Percentiles rank a stretch among this genome's conserved stretches.
These are phyloP conservation scores for Penicillium sp. DNA, from an alignment of 2,329 filamentous ascomycete species.

Conservation along the genomic window DNA sequence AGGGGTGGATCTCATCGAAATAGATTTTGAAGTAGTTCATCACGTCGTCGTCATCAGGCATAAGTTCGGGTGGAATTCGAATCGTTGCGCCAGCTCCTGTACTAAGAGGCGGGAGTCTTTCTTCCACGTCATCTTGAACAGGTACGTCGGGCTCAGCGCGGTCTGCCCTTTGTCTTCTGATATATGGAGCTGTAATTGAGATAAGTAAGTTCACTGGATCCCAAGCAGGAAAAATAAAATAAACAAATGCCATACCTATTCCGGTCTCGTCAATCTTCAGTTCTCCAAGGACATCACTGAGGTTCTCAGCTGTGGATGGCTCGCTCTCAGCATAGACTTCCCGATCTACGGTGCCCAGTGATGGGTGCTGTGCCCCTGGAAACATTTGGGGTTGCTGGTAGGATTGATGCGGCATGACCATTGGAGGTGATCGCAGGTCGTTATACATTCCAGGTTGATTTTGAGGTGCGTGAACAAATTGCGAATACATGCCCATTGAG, in stretches of 20 bases:
- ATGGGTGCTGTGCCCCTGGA: constrained; percentile 29
- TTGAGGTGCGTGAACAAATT: constrained; percentile 38
- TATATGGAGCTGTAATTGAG: constrained; percentile 71
- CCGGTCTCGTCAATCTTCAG: constrained; percentile 86
- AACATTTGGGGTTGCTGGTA: constrained; percentile 36
- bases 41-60: constrained; percentile 84
- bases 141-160: constrained; percentile 58
- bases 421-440: constrained; percentile 35
- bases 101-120: constrained; percentile 69
- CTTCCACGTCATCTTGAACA: constrained; percentile 70
- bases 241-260: constrained; percentile 65
- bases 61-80: constrained; percentile 87
- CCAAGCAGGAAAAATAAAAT: not conserved
- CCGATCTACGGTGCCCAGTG: constrained; percentile 40
- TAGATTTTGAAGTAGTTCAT: constrained; percentile 88
- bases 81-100: constrained; percentile 75
- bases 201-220: constrained; percentile 12
- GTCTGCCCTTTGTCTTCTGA: constrained; percentile 66
- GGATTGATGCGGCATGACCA: constrained; percentile 34
- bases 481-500: constrained; percentile 44
- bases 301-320: constrained; percentile 69
- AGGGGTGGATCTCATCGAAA: constrained; percentile 88
- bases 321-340: constrained; percentile 63
- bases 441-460: constrained; percentile 36
- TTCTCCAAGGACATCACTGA: constrained; percentile 81